Evolutionary conservation across 2,329 filamentous ascomycete genomes (phyloP), one percentile per base, ranked within the genome.

Genomic region (Escovopsis sp.): DNA sequence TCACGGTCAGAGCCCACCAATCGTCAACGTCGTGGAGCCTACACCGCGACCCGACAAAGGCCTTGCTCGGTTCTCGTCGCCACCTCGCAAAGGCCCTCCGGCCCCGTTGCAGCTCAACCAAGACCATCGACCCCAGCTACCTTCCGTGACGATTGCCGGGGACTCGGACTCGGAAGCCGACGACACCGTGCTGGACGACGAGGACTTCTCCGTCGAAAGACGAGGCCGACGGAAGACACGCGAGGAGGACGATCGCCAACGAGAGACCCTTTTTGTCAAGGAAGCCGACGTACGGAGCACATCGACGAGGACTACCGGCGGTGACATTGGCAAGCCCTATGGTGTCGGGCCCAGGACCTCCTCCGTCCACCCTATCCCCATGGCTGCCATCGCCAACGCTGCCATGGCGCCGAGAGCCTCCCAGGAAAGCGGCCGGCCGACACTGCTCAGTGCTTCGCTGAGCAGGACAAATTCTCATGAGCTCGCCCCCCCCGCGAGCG

Each of bases 81-180:
- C 79, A 12, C 71, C 72, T 34, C 72, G 87, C 40, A 94, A 93
- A 54, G 73, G 79, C 5, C 86, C 87, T 3, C 88, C 88, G 32
- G 82, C 85, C 11, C 87, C 88, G 2, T 57, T 96, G 36, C 78
- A 87, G 49, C 65, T 96, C 17, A 47, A 48, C 16, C 46, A 55
- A 16, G 47, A 49, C 15, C 35, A 39, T 28, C 42, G 47, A 21
- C 44, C 37, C 2, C 43, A 47, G 11, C 28, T 49, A 8, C 43
- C 45, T 10, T 37, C 45, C 13, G 39, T 46, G 1, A 38, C 44
- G 4, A 72, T 78, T n/a, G 75, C 77, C 11, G 68, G 71, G 2
- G 70, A 75, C 26, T 77, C 78, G 0, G 83, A 84, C 40, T 87
- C 83, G 0, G 86, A 93, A 43, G 90, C 87, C 45, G 84, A 90